These are phyloP conservation scores for Chloromonas sp. DNA, from an alignment of 163 green algal genomes.

Conservation along the genomic window DNA sequence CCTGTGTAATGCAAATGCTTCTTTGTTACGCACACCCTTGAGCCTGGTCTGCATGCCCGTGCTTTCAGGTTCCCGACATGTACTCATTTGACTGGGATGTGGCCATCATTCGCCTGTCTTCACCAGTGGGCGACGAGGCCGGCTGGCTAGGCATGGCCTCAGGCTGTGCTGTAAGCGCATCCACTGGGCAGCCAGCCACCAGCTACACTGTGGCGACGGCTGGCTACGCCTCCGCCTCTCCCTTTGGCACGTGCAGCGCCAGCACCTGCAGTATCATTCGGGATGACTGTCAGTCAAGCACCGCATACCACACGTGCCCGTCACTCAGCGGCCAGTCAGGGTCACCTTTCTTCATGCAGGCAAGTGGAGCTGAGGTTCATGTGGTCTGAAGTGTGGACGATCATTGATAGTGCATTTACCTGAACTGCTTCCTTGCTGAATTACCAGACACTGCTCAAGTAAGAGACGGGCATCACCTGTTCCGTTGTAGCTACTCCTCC, in stretches of 20 bases:
- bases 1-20: no score
- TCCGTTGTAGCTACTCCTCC: no score
- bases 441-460: no score
- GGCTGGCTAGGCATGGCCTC: conserved; percentile 43
- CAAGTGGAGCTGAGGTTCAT: no score
- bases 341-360: conserved; percentile 15
- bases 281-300: conserved; percentile 16
- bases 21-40: no score
- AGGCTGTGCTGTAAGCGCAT: conserved; percentile 21
- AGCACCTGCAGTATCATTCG: conserved; percentile 11
- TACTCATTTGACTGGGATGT: conserved; percentile 26
- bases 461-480: no score
- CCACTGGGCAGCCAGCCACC: not conserved
- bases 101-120: conserved; percentile 29
- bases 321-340: conserved; percentile 22
- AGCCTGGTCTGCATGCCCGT: not conserved
- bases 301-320: conserved; percentile 28
- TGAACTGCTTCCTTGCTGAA: no score
- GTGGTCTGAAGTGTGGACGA: no score
- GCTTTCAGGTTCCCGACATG: not conserved
- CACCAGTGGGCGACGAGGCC: conserved; percentile 22
- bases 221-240: conserved; percentile 33
- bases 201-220: conserved; percentile 26
- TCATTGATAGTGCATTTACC: no score
- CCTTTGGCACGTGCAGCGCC: conserved; percentile 22